Evolutionary conservation across 306 rosid species (phyloP), one percentile per base, ranked within the genome.

Genomic region (Glycine tomentella): DNA sequence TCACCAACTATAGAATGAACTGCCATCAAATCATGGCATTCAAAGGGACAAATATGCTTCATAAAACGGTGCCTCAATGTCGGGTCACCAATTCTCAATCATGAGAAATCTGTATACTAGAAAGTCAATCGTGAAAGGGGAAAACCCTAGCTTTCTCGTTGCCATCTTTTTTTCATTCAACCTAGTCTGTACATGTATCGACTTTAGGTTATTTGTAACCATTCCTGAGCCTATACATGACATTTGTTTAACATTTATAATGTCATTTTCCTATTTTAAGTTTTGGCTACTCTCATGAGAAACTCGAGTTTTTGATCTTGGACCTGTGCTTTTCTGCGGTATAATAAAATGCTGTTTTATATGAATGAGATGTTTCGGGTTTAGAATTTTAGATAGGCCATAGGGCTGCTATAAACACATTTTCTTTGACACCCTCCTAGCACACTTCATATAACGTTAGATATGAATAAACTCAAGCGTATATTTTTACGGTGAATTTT

Each of bases 31-130:
- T 96, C 80, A 89, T 93, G 89, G 87, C 91, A 57, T 96, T 96
- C 88, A 86, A 96, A 78, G 99, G 99, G 75, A 93, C 98, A 70
- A 86, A 89, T 64, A 92, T 96, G 99, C 92, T 96, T 74, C 97
- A 90, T 74, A 93, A 92, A 88, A 72, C 68, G 76, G 92, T 96
- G 59, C 90, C 93, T 2, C 84, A 83, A 56, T 89, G 91, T 88
- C 93, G 90, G 46, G 84, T 90, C 56, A 62, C 80, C 57, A 75
- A 77, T 74, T 44, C 61, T 62, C 69, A 62, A 68, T 87, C 31
- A 25, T 78, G 84, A 74, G 84, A 69, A 58, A 20, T 61, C 53
- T 72, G 13, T 77, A 12, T 57, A 9, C 76, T 71, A 55, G 46
- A 38, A 70, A 14, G 72, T 57, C 48, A 69, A 33, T 83, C 62